A percentile compares a stretch with the other conserved stretches of the same genome.
Evolutionary conservation across 2,329 filamentous ascomycete genomes (phyloP).

Genomic region (Fusarium coicis): DNA sequence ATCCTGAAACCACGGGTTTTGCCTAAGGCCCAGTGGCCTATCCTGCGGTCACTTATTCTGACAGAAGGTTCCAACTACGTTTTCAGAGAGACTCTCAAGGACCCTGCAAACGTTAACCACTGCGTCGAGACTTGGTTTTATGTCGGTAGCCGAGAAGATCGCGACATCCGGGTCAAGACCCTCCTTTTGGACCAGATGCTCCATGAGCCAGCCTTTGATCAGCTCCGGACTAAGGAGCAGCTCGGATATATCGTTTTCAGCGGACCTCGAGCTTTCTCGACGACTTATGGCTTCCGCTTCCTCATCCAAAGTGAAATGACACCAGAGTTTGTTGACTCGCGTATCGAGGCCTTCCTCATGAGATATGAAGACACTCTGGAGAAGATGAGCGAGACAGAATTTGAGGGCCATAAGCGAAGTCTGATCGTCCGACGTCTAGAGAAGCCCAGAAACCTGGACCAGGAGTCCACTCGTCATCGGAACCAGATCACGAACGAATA

Average conservation of each 20-base stretch:
- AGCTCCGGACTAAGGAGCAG: slow-evolving; percentile 95
- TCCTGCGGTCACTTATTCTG: slow-evolving; percentile 79
- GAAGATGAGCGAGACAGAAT: slow-evolving; percentile 83
- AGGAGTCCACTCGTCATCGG: slow-evolving; percentile 88
- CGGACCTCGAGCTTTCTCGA: slow-evolving; percentile 75
- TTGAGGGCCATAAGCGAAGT: slow-evolving; percentile 91
- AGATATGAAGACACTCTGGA: slow-evolving; percentile 73
- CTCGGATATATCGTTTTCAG: slow-evolving; percentile 97
- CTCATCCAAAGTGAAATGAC: slow-evolving; percentile 93
- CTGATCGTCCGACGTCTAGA: slow-evolving; percentile 88
- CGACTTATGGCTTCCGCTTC: slow-evolving; percentile 86
- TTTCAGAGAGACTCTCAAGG: slow-evolving; percentile 82
- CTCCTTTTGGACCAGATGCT: slow-evolving; percentile 89
- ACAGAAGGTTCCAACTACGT: slow-evolving; percentile 85
- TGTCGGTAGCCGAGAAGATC: slow-evolving; percentile 75
- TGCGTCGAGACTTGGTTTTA: slow-evolving; percentile 83
- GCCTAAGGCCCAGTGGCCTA: slow-evolving; percentile 81
- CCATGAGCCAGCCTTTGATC: slow-evolving; percentile 93
- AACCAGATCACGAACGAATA: slow-evolving; percentile 84
- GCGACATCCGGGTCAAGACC: slow-evolving; percentile 77
- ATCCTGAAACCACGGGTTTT: slow-evolving; percentile 79
- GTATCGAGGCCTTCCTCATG: slow-evolving; percentile 86
- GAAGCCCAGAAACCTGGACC: slow-evolving; percentile 89
- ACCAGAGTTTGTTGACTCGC: slow-evolving; percentile 83
- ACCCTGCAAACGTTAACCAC: slow-evolving; percentile 90